Conservation (phyloP, 495 filamentous ascomycete species). For the Lichenothelia convexa region DNA sequence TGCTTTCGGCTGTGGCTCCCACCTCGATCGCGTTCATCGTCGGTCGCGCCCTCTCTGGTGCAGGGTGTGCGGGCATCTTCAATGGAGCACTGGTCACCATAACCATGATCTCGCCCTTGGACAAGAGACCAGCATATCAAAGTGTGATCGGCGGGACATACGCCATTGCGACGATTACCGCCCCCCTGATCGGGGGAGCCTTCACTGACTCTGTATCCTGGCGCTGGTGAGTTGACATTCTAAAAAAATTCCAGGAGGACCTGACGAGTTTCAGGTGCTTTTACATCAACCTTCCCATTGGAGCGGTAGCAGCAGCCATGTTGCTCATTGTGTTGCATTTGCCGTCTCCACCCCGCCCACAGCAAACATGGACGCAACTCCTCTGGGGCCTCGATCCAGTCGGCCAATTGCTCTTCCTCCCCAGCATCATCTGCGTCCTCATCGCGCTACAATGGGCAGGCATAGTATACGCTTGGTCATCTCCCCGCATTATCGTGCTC, state of each 20-base stretch:
- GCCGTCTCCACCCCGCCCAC: background rate
- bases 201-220: slow-evolving; percentile 16
- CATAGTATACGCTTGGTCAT: slow-evolving; percentile 6
- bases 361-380: slow-evolving; percentile 11
- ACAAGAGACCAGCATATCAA: slow-evolving; percentile 5
- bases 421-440: slow-evolving; percentile 3
- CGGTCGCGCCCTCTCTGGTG: slow-evolving; percentile 3
- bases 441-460: slow-evolving; percentile 9
- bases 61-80: slow-evolving; percentile 13
- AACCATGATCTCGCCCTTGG: slow-evolving; percentile 2
- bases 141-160: slow-evolving; percentile 6
- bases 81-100: slow-evolving; percentile 11
- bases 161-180: slow-evolving; percentile 3
- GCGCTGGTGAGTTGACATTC: slow-evolving; percentile 4
- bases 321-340: background rate
- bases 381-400: slow-evolving; percentile 6
- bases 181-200: slow-evolving; percentile 17
- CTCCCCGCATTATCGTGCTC: slow-evolving; percentile 3
- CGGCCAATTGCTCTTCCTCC: background rate
- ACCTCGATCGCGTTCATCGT: slow-evolving; percentile 3
- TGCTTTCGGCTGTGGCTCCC: slow-evolving; percentile 3
- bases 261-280: slow-evolving; percentile 3
- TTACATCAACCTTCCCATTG: slow-evolving; percentile 8
- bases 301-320: slow-evolving; percentile 1
- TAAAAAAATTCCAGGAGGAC: too few relatives aligned